phyloP scores from a whole-genome alignment of 257 asterid genomes.

The Capsicum chinense region DNA sequence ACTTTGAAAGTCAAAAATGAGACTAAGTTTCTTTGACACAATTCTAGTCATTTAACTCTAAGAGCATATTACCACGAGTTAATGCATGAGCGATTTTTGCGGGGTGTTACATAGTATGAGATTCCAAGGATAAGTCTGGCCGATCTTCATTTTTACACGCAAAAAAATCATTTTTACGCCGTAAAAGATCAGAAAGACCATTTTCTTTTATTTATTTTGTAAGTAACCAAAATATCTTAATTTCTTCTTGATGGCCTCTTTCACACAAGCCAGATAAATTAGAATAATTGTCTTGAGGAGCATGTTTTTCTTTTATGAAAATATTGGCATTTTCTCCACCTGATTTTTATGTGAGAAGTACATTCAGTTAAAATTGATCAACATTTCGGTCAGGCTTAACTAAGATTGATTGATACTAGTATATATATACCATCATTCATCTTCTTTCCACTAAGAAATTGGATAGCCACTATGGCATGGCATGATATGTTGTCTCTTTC shows the following conservation, averaged over 20 bases:
- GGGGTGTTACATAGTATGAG: neutral
- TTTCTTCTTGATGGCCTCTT: neutral
- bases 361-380: neutral
- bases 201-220: no score
- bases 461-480: conserved; percentile 5
- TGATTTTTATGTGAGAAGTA: neutral
- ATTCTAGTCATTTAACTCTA: no score
- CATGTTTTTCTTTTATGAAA: neutral
- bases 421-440: neutral
- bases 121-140: neutral
- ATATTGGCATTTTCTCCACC: neutral
- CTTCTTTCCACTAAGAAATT: neutral
- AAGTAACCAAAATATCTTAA: no score
- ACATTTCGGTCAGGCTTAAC: neutral
- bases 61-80: no score
- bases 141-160: no score
- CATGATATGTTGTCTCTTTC: neutral
- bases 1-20: no score
- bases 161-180: no score
- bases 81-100: no score
- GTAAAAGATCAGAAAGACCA: no score
- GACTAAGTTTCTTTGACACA: no score
- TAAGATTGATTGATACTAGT: neutral
- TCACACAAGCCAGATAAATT: neutral
- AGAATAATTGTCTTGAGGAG: neutral